Conservation (phyloP, 2,329 filamentous ascomycete genomes). For the Golovinomyces cichoracearum region DNA sequence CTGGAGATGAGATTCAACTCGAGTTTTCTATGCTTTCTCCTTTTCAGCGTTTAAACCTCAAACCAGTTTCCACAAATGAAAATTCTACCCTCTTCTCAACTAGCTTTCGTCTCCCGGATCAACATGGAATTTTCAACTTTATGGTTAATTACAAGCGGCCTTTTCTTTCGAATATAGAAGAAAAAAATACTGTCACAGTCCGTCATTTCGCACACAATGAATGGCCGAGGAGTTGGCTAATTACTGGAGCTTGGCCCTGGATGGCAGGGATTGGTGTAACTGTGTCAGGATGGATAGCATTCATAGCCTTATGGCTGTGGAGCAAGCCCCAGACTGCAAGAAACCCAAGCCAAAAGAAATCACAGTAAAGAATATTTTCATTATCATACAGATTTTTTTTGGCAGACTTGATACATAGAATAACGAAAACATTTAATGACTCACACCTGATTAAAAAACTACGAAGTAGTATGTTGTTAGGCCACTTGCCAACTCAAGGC, state of each 20-base stretch:
- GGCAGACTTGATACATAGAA: background rate
- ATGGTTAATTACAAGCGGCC: slow-evolving; percentile 89
- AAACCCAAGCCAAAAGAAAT: slow-evolving; percentile 17
- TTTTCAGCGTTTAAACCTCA: slow-evolving; percentile 66
- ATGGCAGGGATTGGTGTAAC: slow-evolving; percentile 69
- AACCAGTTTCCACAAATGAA: slow-evolving; percentile 27
- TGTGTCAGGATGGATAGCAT: slow-evolving; percentile 56
- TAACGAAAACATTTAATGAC: too few relatives aligned
- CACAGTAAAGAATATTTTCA: slow-evolving; percentile 11
- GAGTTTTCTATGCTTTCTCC: slow-evolving; percentile 98
- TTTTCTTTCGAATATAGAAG: slow-evolving; percentile 67
- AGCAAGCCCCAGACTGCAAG: slow-evolving; percentile 26
- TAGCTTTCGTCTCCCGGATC: slow-evolving; percentile 66
- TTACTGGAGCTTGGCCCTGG: slow-evolving; percentile 84
- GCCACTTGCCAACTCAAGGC: too few relatives aligned
- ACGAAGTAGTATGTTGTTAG: too few relatives aligned
- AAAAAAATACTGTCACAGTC: slow-evolving; percentile 85
- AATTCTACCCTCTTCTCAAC: slow-evolving; percentile 49
- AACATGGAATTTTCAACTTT: slow-evolving; percentile 99
- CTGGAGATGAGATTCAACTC: slow-evolving; percentile 56
- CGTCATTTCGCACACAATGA: slow-evolving; percentile 94
- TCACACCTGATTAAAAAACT: too few relatives aligned
- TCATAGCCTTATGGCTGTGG: slow-evolving; percentile 74
- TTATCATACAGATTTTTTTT: background rate
- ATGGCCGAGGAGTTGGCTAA: slow-evolving; percentile 73